Evolutionary conservation across 441 rosid species (phyloP).

Genomic region (Manihot esculenta): DNA sequence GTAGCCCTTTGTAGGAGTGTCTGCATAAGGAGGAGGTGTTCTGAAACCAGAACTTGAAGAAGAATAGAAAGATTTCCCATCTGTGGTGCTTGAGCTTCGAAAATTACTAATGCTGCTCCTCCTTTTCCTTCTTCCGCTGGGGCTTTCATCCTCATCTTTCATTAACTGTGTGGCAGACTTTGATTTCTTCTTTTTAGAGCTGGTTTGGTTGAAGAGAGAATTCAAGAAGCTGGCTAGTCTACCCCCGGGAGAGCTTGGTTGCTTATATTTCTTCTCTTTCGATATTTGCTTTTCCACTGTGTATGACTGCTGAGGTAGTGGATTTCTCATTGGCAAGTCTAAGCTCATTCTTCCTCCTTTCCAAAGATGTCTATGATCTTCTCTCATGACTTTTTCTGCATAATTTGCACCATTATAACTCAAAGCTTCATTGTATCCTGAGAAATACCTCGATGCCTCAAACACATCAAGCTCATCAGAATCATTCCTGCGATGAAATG

Average conservation of each 20-base stretch:
- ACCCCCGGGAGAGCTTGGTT: slow-evolving; percentile 93
- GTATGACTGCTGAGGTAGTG: slow-evolving; percentile 37
- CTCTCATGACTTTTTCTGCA: slow-evolving; percentile 45
- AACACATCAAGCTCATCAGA: slow-evolving; percentile 89
- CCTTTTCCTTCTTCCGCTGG: slow-evolving; percentile 66
- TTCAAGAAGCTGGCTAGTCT: slow-evolving; percentile 88
- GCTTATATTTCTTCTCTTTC: slow-evolving; percentile 74
- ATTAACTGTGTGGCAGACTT: slow-evolving; percentile 46
- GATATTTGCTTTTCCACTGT: slow-evolving; percentile 40
- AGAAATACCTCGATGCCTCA: slow-evolving; percentile 82
- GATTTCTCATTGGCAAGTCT: slow-evolving; percentile 53
- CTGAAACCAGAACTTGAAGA: slow-evolving; percentile 77
- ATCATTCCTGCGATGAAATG: slow-evolving; percentile 51
- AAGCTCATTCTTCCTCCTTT: slow-evolving; percentile 69
- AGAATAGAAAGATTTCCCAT: slow-evolving; percentile 53
- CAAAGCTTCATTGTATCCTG: slow-evolving; percentile 60
- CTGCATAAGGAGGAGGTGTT: slow-evolving; percentile 65
- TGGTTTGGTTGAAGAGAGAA: slow-evolving; percentile 72
- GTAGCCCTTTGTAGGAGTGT: slow-evolving; percentile 62
- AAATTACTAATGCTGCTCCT: slow-evolving; percentile 92
- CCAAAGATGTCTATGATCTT: slow-evolving; percentile 43
- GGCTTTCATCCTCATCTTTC: slow-evolving; percentile 66
- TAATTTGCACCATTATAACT: slow-evolving; percentile 31
- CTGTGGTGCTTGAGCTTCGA: slow-evolving; percentile 48
- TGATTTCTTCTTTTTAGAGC: slow-evolving; percentile 70